These are phyloP conservation scores for Fusarium sp. DNA, from an alignment of 2,329 filamentous ascomycete species.

Conservation along the genomic window DNA sequence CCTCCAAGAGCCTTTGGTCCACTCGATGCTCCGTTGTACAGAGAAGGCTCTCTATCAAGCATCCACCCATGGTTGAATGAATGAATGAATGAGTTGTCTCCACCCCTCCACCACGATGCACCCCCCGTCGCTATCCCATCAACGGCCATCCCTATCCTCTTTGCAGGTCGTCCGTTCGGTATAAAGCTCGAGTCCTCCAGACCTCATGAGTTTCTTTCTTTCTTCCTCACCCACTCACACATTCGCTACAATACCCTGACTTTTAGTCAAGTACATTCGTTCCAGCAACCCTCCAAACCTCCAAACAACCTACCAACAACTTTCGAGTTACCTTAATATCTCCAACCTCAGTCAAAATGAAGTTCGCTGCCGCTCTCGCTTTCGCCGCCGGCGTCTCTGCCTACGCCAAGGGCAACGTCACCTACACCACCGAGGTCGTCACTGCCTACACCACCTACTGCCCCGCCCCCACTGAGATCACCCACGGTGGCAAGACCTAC, in stretches of 20 bases:
- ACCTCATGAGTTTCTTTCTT: constrained; percentile 51
- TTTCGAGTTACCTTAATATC: constrained; percentile 54
- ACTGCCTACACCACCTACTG: constrained; percentile 78
- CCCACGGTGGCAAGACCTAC: constrained; percentile 74
- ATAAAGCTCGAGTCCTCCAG: constrained; percentile 63
- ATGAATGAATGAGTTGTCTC: constrained; percentile 8
- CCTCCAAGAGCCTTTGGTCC: constrained; percentile 6
- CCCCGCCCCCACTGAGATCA: constrained; percentile 73
- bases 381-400: constrained; percentile 65
- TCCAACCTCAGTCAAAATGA: constrained; percentile 68
- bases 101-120: constrained; percentile 17
- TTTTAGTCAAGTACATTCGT: constrained; percentile 46
- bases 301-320: constrained; percentile 27
- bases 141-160: constrained; percentile 29
- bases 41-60: constrained; percentile 1
- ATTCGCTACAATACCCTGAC: constrained; percentile 44
- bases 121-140: constrained; percentile 33
- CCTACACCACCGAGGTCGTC: constrained; percentile 74
- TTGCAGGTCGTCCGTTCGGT: constrained; percentile 46
- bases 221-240: constrained; percentile 57
- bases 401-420: constrained; percentile 56
- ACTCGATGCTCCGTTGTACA: constrained; percentile 13
- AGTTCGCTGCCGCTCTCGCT: constrained; percentile 68
- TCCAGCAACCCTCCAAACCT: constrained; percentile 37
- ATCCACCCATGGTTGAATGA: constrained; percentile 12